Conservation (phyloP, 768 basidiomycete species). For the Boletus eberwhitei region DNA sequence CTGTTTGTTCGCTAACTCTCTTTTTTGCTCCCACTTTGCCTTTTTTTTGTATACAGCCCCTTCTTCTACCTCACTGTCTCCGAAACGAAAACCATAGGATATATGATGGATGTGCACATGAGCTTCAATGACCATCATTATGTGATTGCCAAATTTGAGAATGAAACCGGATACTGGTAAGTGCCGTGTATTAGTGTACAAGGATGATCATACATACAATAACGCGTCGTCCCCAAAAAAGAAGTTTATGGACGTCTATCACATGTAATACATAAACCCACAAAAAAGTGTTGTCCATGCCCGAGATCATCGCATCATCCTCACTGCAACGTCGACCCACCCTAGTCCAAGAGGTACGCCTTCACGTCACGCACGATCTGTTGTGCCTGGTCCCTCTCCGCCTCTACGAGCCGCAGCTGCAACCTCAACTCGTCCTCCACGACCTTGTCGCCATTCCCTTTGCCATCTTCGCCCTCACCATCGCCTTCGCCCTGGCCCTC, state of each 20-base stretch:
- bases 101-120: too few relatives aligned
- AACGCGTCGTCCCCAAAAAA: background rate
- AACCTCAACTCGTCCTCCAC: constrained; percentile 8
- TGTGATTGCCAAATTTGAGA: too few relatives aligned
- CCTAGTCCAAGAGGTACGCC: constrained; percentile 15
- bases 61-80: too few relatives aligned
- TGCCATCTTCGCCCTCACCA: background rate
- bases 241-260: background rate
- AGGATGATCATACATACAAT: background rate
- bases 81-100: too few relatives aligned
- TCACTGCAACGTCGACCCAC: background rate
- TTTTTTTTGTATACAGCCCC: background rate
- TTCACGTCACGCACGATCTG: constrained; percentile 15
- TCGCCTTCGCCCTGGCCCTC: background rate
- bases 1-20: background rate
- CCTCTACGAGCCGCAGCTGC: constrained; percentile 13
- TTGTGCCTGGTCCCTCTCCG: constrained; percentile 20
- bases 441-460: background rate
- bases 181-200: background rate
- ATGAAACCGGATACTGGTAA: too few relatives aligned
- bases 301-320: background rate
- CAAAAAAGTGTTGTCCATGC: background rate
- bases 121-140: too few relatives aligned
- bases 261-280: background rate
- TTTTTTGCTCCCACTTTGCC: background rate